phyloP scores from a whole-genome alignment of 208 protist genomes.

The Acanthamoeba culbertsoni region DNA sequence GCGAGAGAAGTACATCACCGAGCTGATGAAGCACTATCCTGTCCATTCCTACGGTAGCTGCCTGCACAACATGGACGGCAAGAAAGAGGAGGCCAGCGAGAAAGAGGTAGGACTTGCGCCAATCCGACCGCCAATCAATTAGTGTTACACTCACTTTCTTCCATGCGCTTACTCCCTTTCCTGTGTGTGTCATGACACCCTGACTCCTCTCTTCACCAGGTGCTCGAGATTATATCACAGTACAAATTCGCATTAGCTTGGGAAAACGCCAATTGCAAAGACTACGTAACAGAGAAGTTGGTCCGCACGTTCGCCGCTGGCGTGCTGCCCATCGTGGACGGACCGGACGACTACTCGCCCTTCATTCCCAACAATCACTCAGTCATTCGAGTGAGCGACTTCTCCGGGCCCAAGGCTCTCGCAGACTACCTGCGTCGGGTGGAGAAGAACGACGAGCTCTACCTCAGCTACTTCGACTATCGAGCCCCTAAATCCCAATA shows the following conservation, averaged over 20 bases:
- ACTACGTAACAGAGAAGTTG: conserved; percentile 69
- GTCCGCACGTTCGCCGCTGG: not conserved
- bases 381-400: conserved; percentile 70
- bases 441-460: conserved; percentile 65
- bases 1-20: not conserved
- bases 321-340: conserved; percentile 33
- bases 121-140: not conserved
- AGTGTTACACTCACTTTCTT: too few species aligned
- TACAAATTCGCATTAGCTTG: conserved; percentile 52
- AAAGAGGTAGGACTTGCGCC: not conserved
- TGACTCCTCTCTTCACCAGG: not conserved
- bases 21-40: conserved; percentile 47
- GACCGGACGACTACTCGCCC: conserved; percentile 45
- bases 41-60: conserved; percentile 20
- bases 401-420: conserved; percentile 58
- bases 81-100: not conserved
- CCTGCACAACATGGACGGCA: not conserved
- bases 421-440: conserved; percentile 72
- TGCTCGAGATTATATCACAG: not conserved
- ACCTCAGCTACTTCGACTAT: conserved; percentile 64
- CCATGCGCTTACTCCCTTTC: too few species aligned
- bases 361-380: conserved; percentile 39
- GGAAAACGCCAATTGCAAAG: conserved; percentile 58
- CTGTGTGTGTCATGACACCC: not conserved
- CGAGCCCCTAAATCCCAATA: not conserved